Evolutionary conservation across 2,329 filamentous ascomycete species (phyloP).

Genomic region (Proliferodiscus dingleyae): DNA sequence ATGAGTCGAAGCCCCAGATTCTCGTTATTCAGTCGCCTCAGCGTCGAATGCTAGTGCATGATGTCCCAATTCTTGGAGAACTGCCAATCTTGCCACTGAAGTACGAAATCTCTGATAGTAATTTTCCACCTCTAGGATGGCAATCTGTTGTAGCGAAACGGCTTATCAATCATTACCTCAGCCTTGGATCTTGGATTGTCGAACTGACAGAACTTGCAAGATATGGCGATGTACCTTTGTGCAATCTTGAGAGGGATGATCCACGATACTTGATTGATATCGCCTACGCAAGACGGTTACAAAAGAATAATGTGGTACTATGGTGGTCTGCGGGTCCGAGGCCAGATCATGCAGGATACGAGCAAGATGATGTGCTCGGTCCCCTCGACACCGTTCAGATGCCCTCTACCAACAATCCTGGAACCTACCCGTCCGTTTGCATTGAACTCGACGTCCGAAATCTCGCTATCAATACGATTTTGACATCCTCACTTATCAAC

Average conservation of each 20-base stretch:
- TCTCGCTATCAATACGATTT: conserved; percentile 92
- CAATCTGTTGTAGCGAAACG: conserved; percentile 83
- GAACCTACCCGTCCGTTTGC: conserved; percentile 92
- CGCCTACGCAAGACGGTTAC: conserved; percentile 83
- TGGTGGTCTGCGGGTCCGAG: conserved; percentile 91
- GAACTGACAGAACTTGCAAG: conserved; percentile 83
- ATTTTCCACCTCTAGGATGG: conserved; percentile 89
- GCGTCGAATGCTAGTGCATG: conserved; percentile 72
- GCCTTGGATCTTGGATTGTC: conserved; percentile 85
- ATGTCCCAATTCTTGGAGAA: conserved; percentile 77
- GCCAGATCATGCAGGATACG: conserved; percentile 93
- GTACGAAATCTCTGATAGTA: conserved; percentile 77
- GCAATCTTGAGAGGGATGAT: conserved; percentile 92
- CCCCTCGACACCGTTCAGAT: conserved; percentile 83
- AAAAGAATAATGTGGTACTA: conserved; percentile 86
- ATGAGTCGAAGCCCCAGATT: conserved; percentile 74
- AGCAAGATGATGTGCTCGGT: conserved; percentile 82
- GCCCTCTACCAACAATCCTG: conserved; percentile 88
- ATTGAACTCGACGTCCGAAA: conserved; percentile 94
- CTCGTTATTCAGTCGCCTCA: conserved; percentile 90
- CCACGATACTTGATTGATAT: conserved; percentile 94
- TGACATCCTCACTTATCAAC: conserved; percentile 94
- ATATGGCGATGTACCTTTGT: conserved; percentile 91
- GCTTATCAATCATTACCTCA: conserved; percentile 83
- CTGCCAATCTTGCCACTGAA: conserved; percentile 79